A percentile compares a stretch with the other conserved stretches of the same genome.
These are phyloP conservation scores for Debaryomycetaceae sp. DNA, from an alignment of 1,139 yeast species.

Conservation along the genomic window DNA sequence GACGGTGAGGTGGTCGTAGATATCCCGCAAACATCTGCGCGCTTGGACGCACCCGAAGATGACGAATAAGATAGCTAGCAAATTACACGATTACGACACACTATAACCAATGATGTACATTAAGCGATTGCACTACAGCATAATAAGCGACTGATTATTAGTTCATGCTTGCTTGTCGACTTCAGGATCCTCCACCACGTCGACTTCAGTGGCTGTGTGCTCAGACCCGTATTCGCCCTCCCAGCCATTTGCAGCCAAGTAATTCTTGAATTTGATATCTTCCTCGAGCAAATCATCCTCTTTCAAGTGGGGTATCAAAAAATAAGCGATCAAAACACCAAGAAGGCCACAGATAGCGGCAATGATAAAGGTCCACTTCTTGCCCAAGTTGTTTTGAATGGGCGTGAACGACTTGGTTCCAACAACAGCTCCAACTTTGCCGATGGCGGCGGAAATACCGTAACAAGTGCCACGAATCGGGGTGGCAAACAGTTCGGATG, in stretches of 20 bases:
- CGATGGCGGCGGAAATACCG: constrained; percentile 46
- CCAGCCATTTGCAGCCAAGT: constrained; percentile 65
- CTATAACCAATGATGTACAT: not conserved
- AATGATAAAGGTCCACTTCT: constrained; percentile 45
- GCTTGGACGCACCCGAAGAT: constrained; percentile 15
- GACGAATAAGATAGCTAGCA: constrained; percentile 5
- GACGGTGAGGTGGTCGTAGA: constrained; percentile 14
- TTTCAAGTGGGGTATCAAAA: constrained; percentile 63
- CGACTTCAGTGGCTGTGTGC: not conserved
- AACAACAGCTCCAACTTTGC: constrained; percentile 49
- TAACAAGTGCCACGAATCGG: constrained; percentile 68
- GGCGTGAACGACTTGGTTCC: constrained; percentile 45
- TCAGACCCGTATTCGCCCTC: constrained; percentile 48
- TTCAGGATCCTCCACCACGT: constrained; percentile 4
- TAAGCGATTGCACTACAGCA: not conserved
- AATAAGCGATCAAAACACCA: constrained; percentile 57
- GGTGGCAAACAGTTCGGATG: constrained; percentile 70
- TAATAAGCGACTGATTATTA: too few species aligned
- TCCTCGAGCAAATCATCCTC: constrained; percentile 67
- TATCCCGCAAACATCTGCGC: constrained; percentile 18
- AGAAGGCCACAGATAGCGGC: constrained; percentile 68
- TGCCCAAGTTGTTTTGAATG: constrained; percentile 31
- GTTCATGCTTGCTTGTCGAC: constrained; percentile 1
- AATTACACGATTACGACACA: not conserved
- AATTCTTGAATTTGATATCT: constrained; percentile 60